Percentiles rank a stretch among this genome's conserved stretches.
Conservation (phyloP, 352 stramenopile species). For the Phytophthora cryptogea region DNA sequence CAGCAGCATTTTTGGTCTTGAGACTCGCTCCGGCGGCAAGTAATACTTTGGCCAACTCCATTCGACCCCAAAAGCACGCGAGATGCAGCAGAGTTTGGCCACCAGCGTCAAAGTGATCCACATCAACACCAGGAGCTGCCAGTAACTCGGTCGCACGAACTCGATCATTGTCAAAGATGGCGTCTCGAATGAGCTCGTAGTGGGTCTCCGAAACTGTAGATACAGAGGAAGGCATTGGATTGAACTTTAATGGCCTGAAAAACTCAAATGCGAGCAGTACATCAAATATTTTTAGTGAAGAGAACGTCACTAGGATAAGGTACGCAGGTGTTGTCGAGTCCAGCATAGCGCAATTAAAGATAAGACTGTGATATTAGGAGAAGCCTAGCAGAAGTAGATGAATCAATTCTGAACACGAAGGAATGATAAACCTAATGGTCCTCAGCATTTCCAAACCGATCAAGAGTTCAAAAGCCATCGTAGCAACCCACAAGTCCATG, state of each 20-base stretch:
- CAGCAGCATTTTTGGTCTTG: constrained; percentile 74
- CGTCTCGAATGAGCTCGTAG: constrained; percentile 72
- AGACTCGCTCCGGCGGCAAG: constrained; percentile 61
- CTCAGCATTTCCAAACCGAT: neutral
- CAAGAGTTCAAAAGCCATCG: neutral
- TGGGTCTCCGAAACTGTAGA: constrained; percentile 41
- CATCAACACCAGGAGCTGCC: constrained; percentile 40
- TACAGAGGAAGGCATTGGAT: constrained; percentile 12
- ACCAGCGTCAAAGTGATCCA: constrained; percentile 75
- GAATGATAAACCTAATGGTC: neutral
- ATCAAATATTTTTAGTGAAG: constrained; percentile 24
- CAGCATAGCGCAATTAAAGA: neutral
- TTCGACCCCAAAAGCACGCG: constrained; percentile 75
- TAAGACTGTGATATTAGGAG: neutral
- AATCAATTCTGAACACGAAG: neutral
- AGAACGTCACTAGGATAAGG: neutral
- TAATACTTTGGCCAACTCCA: constrained; percentile 65
- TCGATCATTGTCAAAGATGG: constrained; percentile 73
- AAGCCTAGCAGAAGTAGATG: neutral
- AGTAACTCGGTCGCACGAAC: constrained; percentile 53
- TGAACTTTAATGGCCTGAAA: neutral
- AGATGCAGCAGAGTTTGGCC: constrained; percentile 78
- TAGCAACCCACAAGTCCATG: constrained; percentile 3
- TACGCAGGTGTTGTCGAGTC: neutral
- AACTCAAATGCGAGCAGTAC: neutral